Conservation (phyloP, 306 rosid species). For the Lathyrus aphaca region DNA sequence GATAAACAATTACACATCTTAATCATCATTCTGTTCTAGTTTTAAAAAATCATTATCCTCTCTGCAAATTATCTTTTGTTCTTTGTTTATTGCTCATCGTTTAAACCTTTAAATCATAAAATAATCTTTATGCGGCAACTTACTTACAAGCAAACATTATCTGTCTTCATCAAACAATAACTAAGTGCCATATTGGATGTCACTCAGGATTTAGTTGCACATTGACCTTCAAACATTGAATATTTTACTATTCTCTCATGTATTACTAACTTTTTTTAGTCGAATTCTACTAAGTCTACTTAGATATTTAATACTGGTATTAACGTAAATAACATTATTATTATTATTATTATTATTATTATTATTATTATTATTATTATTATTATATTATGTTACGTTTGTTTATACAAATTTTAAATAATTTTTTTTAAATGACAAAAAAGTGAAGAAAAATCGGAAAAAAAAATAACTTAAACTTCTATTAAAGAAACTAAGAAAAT, state of each 20-base stretch:
- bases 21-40: too few species aligned
- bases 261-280: not conserved
- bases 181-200: conserved; percentile 9
- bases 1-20: too few species aligned
- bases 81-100: not conserved
- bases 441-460: too few species aligned
- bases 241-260: not conserved
- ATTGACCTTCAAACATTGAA: conserved; percentile 17
- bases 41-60: not conserved
- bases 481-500: too few species aligned
- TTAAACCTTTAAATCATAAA: conserved; percentile 11
- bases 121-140: conserved; percentile 23
- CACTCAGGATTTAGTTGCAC: conserved; percentile 14
- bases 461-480: too few species aligned
- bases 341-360: too few species aligned
- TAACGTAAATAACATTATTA: too few species aligned
- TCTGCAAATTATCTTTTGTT: not conserved
- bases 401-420: too few species aligned
- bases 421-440: too few species aligned
- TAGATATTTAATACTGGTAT: not conserved
- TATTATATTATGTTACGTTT: too few species aligned
- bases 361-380: too few species aligned
- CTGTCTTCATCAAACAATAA: conserved; percentile 26
- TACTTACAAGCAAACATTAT: conserved; percentile 20
- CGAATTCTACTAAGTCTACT: conserved; percentile 1